phyloP scores from a whole-genome alignment of 768 basidiomycete genomes.

The Auricularia cornea region DNA sequence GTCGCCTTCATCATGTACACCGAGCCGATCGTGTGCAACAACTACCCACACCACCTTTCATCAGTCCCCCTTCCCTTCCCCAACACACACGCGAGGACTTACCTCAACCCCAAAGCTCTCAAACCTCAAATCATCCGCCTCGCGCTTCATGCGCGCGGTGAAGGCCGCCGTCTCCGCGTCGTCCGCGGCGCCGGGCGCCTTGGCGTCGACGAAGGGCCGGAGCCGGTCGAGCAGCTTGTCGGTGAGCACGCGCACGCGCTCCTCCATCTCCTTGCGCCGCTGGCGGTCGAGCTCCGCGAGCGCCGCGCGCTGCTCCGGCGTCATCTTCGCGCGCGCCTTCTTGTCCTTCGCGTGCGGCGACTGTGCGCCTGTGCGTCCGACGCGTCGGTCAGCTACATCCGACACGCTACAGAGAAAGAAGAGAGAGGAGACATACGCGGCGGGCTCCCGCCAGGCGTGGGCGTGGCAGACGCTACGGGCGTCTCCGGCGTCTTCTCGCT shows the following conservation, averaged over 20 bases:
- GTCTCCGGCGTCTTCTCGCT: conserved; percentile 10
- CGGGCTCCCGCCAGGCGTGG: conserved; percentile 13
- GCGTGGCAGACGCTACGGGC: conserved; percentile 10
- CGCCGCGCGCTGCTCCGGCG: conserved; percentile 79
- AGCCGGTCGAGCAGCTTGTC: conserved; percentile 77
- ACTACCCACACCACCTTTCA: conserved; percentile 30
- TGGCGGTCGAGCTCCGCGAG: conserved; percentile 75
- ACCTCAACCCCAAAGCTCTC: conserved; percentile 98
- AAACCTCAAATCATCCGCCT: conserved; percentile 91
- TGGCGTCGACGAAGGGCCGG: conserved; percentile 49
- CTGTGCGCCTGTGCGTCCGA: conserved; percentile 14
- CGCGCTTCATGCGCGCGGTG: conserved; percentile 64
- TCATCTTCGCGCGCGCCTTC: conserved; percentile 38
- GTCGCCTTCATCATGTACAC: conserved; percentile 92
- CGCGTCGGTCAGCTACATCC: too few species aligned
- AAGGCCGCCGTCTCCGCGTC: conserved; percentile 81
- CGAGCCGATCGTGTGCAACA: conserved; percentile 82
- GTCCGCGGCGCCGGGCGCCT: conserved; percentile 65
- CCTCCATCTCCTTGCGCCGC: conserved; percentile 69
- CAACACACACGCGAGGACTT: conserved; percentile 14
- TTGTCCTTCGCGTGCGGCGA: conserved; percentile 24
- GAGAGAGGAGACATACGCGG: conserved; percentile 11
- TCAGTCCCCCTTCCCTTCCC: background rate
- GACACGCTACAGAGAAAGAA: too few species aligned
- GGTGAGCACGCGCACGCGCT: conserved; percentile 64